phyloP scores from a whole-genome alignment of 768 basidiomycete genomes.

The Hericium rajendrae region DNA sequence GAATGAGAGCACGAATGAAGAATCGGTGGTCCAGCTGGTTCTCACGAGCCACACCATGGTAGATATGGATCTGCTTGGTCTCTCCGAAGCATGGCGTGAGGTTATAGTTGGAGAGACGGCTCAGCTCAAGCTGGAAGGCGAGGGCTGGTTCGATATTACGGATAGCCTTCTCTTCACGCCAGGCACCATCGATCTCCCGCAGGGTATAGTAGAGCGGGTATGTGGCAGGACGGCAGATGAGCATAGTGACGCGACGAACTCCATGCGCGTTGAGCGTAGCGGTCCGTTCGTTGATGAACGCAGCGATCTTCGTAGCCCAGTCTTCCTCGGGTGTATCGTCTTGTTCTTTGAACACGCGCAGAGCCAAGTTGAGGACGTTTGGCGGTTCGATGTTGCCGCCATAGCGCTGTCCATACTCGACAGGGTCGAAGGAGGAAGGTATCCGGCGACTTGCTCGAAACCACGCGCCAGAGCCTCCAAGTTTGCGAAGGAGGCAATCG shows the following conservation, averaged over 20 bases:
- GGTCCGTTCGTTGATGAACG: slow-evolving; percentile 62
- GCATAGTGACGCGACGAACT: slow-evolving; percentile 84
- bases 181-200: slow-evolving; percentile 58
- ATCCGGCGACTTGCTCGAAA: slow-evolving; percentile 61
- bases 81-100: slow-evolving; percentile 94
- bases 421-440: slow-evolving; percentile 66
- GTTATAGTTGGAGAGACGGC: slow-evolving; percentile 93
- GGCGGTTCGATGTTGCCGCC: slow-evolving; percentile 67
- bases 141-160: slow-evolving; percentile 98
- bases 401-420: slow-evolving; percentile 68
- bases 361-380: slow-evolving; percentile 89
- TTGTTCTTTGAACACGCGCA: slow-evolving; percentile 76
- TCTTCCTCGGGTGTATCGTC: slow-evolving; percentile 70
- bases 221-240: slow-evolving; percentile 84
- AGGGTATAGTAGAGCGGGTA: slow-evolving; percentile 95
- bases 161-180: slow-evolving; percentile 94
- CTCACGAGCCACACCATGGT: slow-evolving; percentile 90
- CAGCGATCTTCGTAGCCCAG: slow-evolving; percentile 64
- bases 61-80: slow-evolving; percentile 96
- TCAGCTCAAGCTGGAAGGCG: slow-evolving; percentile 95
- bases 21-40: slow-evolving; percentile 97
- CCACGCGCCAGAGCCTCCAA: slow-evolving; percentile 57
- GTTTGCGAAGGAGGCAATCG: slow-evolving; percentile 85
- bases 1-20: slow-evolving; percentile 94
- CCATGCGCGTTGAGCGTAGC: slow-evolving; percentile 61